These are phyloP conservation scores for Guadua angustifolia DNA, from an alignment of 176 grass and related monocot genomes.

Conservation along the genomic window DNA sequence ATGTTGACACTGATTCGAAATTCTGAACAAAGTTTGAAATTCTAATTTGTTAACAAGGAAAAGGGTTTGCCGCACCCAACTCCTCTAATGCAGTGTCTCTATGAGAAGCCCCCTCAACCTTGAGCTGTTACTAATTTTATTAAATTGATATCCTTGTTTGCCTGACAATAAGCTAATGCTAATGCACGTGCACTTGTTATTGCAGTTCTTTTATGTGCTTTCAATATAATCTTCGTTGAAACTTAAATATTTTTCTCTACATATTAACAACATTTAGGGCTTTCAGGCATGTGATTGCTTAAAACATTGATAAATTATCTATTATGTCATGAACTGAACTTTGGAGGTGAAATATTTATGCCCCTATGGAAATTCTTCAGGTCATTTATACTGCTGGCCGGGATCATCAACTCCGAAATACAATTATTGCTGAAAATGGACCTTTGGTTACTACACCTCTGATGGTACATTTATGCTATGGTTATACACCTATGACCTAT, in stretches of 20 bases:
- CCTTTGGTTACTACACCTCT: constrained; percentile 71
- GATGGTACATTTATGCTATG: constrained; percentile 55
- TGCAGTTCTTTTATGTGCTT: constrained; percentile 11
- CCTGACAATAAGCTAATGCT: constrained; percentile 24
- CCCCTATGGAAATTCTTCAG: constrained; percentile 48
- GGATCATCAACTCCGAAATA: constrained; percentile 80
- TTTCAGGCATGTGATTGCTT: constrained; percentile 20
- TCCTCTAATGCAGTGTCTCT: neutral
- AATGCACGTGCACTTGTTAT: constrained; percentile 7
- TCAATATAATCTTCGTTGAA: constrained; percentile 1
- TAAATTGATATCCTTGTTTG: neutral
- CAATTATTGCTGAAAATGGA: constrained; percentile 68
- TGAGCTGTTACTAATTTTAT: neutral
- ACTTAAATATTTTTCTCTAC: neutral
- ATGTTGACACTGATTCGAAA: neutral
- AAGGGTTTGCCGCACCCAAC: neutral
- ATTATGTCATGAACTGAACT: constrained; percentile 3
- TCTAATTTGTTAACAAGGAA: constrained; percentile 15
- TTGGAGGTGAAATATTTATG: constrained; percentile 27
- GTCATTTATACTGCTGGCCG: constrained; percentile 86
- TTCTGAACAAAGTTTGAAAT: constrained; percentile 9
- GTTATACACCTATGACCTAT: constrained; percentile 44
- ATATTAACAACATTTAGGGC: constrained; percentile 23
- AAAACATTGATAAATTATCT: constrained; percentile 2
- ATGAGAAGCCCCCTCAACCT: neutral